Conservation (phyloP, 352 stramenopile genomes). For the Phytopythium litorale region DNA sequence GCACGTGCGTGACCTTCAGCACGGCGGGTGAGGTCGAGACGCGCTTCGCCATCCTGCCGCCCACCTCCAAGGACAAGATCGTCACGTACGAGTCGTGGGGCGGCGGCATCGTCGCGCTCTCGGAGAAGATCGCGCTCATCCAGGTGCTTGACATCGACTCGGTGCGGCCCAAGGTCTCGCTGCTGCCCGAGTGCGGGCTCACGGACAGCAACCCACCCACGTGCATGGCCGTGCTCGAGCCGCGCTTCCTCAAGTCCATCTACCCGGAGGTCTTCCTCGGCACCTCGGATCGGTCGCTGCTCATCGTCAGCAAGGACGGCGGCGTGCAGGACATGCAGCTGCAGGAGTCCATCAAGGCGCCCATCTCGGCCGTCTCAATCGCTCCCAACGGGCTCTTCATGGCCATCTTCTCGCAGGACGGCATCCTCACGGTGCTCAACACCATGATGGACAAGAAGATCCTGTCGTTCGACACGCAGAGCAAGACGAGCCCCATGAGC, state of each 20-base stretch:
- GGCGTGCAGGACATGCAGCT: slow-evolving; percentile 82
- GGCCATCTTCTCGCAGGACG: slow-evolving; percentile 93
- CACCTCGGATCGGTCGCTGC: slow-evolving; percentile 88
- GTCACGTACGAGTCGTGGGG: slow-evolving; percentile 77
- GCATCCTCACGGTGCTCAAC: slow-evolving; percentile 93
- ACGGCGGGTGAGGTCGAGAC: slow-evolving; percentile 72
- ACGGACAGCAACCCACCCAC: slow-evolving; percentile 73
- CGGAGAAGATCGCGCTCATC: slow-evolving; percentile 78
- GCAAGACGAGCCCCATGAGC: slow-evolving; percentile 58
- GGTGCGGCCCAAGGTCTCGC: slow-evolving; percentile 70
- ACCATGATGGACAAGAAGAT: slow-evolving; percentile 96
- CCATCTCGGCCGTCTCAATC: slow-evolving; percentile 91
- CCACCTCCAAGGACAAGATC: slow-evolving; percentile 67
- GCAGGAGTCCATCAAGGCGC: slow-evolving; percentile 69
- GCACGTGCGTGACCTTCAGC: slow-evolving; percentile 63
- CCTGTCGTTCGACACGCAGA: slow-evolving; percentile 86
- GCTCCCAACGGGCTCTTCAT: slow-evolving; percentile 95
- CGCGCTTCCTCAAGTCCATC: slow-evolving; percentile 87
- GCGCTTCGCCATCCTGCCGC: slow-evolving; percentile 62
- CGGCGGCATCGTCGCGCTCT: slow-evolving; percentile 70
- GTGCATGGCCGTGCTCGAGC: slow-evolving; percentile 91
- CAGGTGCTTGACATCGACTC: slow-evolving; percentile 79
- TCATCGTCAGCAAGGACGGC: slow-evolving; percentile 75
- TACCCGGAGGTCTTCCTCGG: slow-evolving; percentile 93
- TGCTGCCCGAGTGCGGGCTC: slow-evolving; percentile 67